Evolutionary conservation across 2,329 filamentous ascomycete species (phyloP).

Genomic region (Colletotrichum sp.): DNA sequence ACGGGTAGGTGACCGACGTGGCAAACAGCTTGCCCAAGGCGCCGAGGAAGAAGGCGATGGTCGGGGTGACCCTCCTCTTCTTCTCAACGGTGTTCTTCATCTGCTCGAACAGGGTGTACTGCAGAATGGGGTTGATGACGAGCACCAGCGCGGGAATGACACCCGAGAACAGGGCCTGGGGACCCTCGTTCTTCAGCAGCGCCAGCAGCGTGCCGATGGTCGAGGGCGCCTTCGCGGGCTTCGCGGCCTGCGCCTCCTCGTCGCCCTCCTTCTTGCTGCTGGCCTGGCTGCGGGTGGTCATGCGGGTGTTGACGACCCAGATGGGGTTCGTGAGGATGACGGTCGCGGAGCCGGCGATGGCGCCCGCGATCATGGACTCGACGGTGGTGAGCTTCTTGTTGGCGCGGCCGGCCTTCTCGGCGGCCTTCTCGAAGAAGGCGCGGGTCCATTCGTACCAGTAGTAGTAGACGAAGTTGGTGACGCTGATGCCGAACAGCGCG

Average conservation of each 20-base stretch:
- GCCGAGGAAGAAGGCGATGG: slow-evolving; percentile 87
- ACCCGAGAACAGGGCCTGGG: slow-evolving; percentile 84
- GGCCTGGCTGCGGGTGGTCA: slow-evolving; percentile 79
- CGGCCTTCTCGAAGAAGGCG: slow-evolving; percentile 81
- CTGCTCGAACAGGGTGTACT: slow-evolving; percentile 99
- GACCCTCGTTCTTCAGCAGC: slow-evolving; percentile 84
- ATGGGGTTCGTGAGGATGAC: slow-evolving; percentile 98
- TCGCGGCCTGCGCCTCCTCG: slow-evolving; percentile 46
- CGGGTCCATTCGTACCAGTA: slow-evolving; percentile 99
- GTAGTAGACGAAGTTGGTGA: slow-evolving; percentile 99
- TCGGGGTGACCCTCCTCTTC: slow-evolving; percentile 76
- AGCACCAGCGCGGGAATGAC: slow-evolving; percentile 92
- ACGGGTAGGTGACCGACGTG: slow-evolving; percentile 93
- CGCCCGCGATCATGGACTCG: slow-evolving; percentile 94
- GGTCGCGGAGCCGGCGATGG: slow-evolving; percentile 90
- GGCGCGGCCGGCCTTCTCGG: slow-evolving; percentile 72
- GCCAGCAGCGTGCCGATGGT: slow-evolving; percentile 83
- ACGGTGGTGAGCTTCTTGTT: slow-evolving; percentile 85
- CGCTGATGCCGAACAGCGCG: slow-evolving; percentile 94
- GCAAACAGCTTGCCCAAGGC: slow-evolving; percentile 94
- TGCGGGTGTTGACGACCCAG: slow-evolving; percentile 98
- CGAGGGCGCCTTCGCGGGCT: slow-evolving; percentile 61
- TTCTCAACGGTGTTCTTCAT: slow-evolving; percentile 90
- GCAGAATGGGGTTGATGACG: slow-evolving; percentile 97
- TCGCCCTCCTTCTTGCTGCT: slow-evolving; percentile 31